Conservation (phyloP, 2,329 filamentous ascomycete genomes). For the Westerdykella aurantiaca region DNA sequence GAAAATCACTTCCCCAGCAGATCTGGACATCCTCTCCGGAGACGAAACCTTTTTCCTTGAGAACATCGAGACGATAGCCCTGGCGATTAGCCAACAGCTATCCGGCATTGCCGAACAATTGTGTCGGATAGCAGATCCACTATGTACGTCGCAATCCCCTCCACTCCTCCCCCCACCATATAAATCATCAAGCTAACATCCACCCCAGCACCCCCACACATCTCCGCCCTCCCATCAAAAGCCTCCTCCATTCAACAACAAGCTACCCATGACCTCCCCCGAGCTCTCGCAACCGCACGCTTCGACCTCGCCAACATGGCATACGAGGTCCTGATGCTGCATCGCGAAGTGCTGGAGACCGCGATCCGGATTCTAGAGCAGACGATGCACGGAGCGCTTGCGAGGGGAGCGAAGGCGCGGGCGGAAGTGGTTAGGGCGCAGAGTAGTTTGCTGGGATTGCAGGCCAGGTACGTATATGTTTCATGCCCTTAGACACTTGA, state of each 20-base stretch:
- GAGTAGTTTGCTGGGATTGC: conserved; percentile 39
- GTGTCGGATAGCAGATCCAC: conserved; percentile 27
- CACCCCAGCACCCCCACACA: conserved; percentile 4
- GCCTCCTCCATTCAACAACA: conserved; percentile 8
- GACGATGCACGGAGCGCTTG: conserved; percentile 42
- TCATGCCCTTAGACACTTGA: conserved; percentile 7
- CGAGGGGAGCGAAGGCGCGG: conserved; percentile 38
- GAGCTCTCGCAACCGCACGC: conserved; percentile 22
- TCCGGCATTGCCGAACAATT: conserved; percentile 25
- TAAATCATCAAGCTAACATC: conserved; percentile 1
- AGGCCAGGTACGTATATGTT: conserved; percentile 22
- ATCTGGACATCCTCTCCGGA: conserved; percentile 36
- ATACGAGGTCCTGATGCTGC: conserved; percentile 29
- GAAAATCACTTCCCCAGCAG: conserved; percentile 26
- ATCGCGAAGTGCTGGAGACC: conserved; percentile 35
- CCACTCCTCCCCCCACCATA: background rate
- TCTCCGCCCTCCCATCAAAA: conserved; percentile 8
- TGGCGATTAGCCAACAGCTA: conserved; percentile 32
- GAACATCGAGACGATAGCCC: conserved; percentile 32
- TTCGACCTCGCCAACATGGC: conserved; percentile 31
- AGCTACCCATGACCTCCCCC: conserved; percentile 15
- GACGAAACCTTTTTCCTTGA: conserved; percentile 40
- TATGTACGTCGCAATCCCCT: background rate
- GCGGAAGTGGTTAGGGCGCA: conserved; percentile 41
- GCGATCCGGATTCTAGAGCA: conserved; percentile 43